These are phyloP conservation scores for Malus asiatica DNA, from an alignment of 306 rosid genomes.

Conservation along the genomic window DNA sequence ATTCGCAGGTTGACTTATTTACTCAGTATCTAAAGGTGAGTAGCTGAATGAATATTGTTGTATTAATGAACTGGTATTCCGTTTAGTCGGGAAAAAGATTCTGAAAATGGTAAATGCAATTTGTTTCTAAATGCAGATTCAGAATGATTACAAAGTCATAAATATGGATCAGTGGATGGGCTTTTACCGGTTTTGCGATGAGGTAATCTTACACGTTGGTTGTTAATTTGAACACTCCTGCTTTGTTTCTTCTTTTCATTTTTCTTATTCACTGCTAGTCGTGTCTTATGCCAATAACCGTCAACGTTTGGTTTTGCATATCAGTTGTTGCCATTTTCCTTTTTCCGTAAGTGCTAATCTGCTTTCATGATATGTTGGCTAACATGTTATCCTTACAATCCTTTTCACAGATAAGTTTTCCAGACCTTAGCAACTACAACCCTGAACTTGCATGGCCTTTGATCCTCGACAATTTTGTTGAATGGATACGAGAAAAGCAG, in stretches of 20 bases:
- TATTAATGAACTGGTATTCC: neutral
- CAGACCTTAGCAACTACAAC: constrained; percentile 56
- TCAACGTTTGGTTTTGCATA: neutral
- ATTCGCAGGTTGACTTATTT: constrained; percentile 61
- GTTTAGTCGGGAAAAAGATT: neutral
- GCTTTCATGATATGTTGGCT: neutral
- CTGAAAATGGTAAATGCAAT: neutral
- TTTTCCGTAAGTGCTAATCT: neutral
- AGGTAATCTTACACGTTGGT: constrained; percentile 39
- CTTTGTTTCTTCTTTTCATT: neutral
- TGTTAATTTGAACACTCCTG: neutral
- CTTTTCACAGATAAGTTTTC: constrained; percentile 68
- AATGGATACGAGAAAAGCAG: constrained; percentile 69
- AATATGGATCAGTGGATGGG: constrained; percentile 99
- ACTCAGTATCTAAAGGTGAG: constrained; percentile 85
- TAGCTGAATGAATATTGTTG: constrained; percentile 3
- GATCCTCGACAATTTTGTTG: constrained; percentile 89
- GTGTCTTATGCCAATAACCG: neutral
- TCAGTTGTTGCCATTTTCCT: neutral
- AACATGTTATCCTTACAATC: neutral
- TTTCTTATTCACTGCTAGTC: neutral
- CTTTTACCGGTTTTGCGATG: constrained; percentile 88
- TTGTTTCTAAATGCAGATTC: constrained; percentile 42
- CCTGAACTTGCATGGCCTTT: constrained; percentile 96
- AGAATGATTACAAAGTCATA: constrained; percentile 91